These are phyloP conservation scores for Phymatotrichopsis omnivora DNA, from an alignment of 2,329 filamentous ascomycete species.

Conservation along the genomic window DNA sequence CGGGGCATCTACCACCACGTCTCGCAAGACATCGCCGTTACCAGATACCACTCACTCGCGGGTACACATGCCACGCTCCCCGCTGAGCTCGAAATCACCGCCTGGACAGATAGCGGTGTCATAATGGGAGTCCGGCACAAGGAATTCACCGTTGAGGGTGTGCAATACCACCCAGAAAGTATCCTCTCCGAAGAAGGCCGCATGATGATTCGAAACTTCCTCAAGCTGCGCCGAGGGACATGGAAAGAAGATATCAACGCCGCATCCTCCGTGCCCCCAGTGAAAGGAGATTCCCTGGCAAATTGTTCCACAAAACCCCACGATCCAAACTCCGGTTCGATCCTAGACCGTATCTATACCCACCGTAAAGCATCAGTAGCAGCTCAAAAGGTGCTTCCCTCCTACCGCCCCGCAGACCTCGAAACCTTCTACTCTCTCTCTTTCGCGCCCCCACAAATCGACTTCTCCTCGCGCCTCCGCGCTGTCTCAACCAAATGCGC, in stretches of 20 bases:
- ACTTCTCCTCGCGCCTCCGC: constrained; percentile 67
- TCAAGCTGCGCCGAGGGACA: constrained; percentile 77
- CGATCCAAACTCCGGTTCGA: constrained; percentile 43
- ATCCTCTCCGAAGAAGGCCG: constrained; percentile 86
- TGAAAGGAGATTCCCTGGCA: constrained; percentile 27
- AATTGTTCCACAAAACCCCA: neutral
- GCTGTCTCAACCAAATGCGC: constrained; percentile 24
- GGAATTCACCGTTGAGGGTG: constrained; percentile 80
- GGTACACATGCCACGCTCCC: constrained; percentile 83
- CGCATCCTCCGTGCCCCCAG: constrained; percentile 29
- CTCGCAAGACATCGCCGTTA: constrained; percentile 71
- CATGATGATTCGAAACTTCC: constrained; percentile 84
- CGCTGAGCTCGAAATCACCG: constrained; percentile 75
- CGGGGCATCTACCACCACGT: constrained; percentile 88
- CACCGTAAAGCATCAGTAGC: constrained; percentile 66
- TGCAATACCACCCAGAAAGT: constrained; percentile 96
- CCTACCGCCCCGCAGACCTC: constrained; percentile 70
- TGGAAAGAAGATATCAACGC: constrained; percentile 49
- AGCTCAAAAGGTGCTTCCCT: constrained; percentile 74
- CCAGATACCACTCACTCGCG: constrained; percentile 90
- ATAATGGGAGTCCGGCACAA: constrained; percentile 98
- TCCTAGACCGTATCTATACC: constrained; percentile 82
- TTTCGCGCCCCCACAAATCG: constrained; percentile 71
- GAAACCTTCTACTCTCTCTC: constrained; percentile 79
- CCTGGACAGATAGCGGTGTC: constrained; percentile 75